phyloP scores from a whole-genome alignment of 1,139 yeast genomes.

The Williopsis jadinii region DNA sequence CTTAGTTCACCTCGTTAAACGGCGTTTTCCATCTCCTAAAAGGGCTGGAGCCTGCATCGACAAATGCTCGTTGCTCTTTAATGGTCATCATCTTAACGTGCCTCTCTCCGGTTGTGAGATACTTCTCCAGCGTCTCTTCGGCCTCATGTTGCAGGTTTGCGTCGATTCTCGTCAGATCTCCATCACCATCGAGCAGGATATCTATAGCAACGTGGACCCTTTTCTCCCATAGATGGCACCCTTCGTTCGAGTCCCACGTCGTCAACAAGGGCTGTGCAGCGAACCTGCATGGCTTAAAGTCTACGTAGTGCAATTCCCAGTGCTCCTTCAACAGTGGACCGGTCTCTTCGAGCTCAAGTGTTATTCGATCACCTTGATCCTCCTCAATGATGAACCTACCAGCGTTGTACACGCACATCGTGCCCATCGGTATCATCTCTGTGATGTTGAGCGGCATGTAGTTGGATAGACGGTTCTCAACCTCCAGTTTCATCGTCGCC shows the following conservation, averaged over 20 bases:
- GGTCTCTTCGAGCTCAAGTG: slow-evolving; percentile 30
- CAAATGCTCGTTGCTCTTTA: too few relatives aligned
- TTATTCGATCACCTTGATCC: too few relatives aligned
- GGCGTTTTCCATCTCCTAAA: too few relatives aligned
- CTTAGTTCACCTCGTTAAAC: too few relatives aligned
- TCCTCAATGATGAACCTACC: slow-evolving; percentile 34
- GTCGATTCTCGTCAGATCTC: background rate
- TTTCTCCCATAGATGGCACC: slow-evolving; percentile 3
- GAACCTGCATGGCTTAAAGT: slow-evolving; percentile 29
- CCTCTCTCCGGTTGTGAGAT: slow-evolving; percentile 3
- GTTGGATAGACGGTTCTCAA: slow-evolving; percentile 21
- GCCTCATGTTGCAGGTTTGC: background rate
- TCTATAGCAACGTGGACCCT: slow-evolving; percentile 7
- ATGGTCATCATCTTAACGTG: background rate
- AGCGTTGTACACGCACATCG: slow-evolving; percentile 43
- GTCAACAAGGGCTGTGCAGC: slow-evolving; percentile 2
- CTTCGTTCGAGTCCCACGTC: background rate
- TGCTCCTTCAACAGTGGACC: slow-evolving; percentile 52
- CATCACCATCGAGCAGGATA: slow-evolving; percentile 2
- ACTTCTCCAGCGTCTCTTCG: background rate
- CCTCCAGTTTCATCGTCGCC: slow-evolving; percentile 52
- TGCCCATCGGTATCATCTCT: slow-evolving; percentile 48
- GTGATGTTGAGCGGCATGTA: slow-evolving; percentile 53
- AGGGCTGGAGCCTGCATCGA: too few relatives aligned
- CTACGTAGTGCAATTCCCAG: slow-evolving; percentile 51